Percentiles rank a stretch among this genome's conserved stretches.
These are phyloP conservation scores for Eutrema yunnanense DNA, from an alignment of 345 rosid species.

Conservation along the genomic window DNA sequence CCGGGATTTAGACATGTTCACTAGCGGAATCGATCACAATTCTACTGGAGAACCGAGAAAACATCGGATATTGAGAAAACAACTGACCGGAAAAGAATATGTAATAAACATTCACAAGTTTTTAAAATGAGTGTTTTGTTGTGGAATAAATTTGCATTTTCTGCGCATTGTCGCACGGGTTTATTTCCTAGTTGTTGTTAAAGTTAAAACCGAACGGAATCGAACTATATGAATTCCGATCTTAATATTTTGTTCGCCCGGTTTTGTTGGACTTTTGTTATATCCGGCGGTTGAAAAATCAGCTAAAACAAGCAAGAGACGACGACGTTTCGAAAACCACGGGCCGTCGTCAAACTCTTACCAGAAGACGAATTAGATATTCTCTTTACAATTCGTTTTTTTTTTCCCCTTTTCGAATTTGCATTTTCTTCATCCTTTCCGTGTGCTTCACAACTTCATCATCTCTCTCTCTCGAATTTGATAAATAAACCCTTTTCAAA, in stretches of 20 bases:
- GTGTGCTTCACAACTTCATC: constrained; percentile 29
- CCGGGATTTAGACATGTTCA: no score
- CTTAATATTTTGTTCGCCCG: background rate
- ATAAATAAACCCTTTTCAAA: background rate
- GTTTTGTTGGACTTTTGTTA: no score
- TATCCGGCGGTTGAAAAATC: no score
- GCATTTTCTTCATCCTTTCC: constrained; percentile 23
- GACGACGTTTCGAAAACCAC: constrained; percentile 4
- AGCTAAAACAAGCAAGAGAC: background rate
- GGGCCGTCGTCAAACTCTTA: constrained; percentile 23
- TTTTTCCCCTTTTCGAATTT: constrained; percentile 8
- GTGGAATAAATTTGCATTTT: no score
- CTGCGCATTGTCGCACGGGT: no score
- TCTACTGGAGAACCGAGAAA: no score
- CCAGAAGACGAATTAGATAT: constrained; percentile 19
- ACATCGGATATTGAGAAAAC: no score
- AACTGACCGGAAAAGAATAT: no score
- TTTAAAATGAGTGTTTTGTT: no score
- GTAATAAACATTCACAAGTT: no score
- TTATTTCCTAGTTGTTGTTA: no score
- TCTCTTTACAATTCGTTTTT: background rate
- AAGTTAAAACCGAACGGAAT: background rate
- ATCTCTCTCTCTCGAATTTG: background rate
- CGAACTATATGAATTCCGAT: background rate
- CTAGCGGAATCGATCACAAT: no score